Evolutionary conservation across 2,329 filamentous ascomycete genomes (phyloP), one percentile per base, ranked within the genome.

Genomic region (Penicillium sp.): DNA sequence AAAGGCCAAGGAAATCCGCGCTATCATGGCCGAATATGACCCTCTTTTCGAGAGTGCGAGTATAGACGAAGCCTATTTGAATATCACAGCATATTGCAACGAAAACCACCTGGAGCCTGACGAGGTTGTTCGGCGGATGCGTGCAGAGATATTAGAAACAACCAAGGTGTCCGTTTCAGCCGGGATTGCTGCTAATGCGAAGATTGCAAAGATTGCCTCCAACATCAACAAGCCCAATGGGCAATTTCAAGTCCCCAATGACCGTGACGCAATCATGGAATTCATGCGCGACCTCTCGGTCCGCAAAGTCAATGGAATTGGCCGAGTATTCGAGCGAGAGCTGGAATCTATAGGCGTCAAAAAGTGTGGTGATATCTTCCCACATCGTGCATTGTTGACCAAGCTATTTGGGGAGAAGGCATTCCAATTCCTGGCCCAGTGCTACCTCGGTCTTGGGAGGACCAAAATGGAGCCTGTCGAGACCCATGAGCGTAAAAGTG

Each of bases 161-260:
- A 85, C 88, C 0, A 82, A 84, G 34, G 84, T 98, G 49, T 96
- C 90, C 0, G 84, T 98, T 3, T 96, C 90, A 15, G 93, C 91
- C 0, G 93, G 93, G 0, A 95, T 98, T 53, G 91, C 89, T 1
- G 86, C 88, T 1, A 98, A 98, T 66, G 84, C 90, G 0, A 91
- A 89, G 64, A 76, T 98, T 13, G 91, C 93, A 28, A 98, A 98
- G 69, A 95, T 98, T 29, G 88, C 86, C 60, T 95, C 88, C 17
- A 96, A 98, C 64, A 81, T 85, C 67, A 96, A 97, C 69, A 98
- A 98, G 64, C 93, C 93, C 0, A 95, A 98, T 60, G 93, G 93
- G 0, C 93, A 97, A 64, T 97, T 85, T 59, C 71, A 80, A 9
- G 73, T 97, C 2, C 77, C 84, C 0, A 86, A 78, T 45, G 84